Evolutionary conservation across 1,139 yeast species (phyloP), one percentile per base, ranked within the genome.

Genomic region (Scheffersomyces stambukii): DNA sequence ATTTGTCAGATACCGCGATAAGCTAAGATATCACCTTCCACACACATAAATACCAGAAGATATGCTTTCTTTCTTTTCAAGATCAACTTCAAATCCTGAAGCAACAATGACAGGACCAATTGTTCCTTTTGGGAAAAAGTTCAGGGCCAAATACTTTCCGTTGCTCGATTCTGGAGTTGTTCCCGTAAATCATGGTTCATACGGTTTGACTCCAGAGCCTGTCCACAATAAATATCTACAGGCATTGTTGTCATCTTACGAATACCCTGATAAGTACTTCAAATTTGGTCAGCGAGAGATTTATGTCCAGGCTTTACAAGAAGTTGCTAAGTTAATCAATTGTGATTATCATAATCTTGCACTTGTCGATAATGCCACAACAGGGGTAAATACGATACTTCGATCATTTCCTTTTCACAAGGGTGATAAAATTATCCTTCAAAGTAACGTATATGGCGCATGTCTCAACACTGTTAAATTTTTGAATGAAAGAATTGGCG

Each of bases 341-440:
- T 60, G 70, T 31, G 73, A 70, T 30, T 52, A 54, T 29, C 57
- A 54, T 27, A 59, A 64, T 40, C 42, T 77, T 33, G 81, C 73
- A 1, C 49, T 77, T 20, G 70, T 70, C 2, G 53, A 61, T 8
- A 81, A 80, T 45, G 83, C 86, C 4, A 77, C 86, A 4, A 55
- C 70, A 5, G 85, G 79, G 2, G 64, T 76, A 27, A 79, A 80
- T 46, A 58, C 77, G 0, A 67, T 80, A 2, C 57, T 80, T 32
- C 56, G 85, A 37, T 71, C 80, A 21, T 60, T 57, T 27, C 73
- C 74, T 2, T 74, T 77, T 45, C 31, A 53, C 6, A 54, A 61
- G 29, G 78, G 77, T n/a, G 88, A 81, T 43, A 67, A 60, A 29
- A 55, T 80, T 14, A 57, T 77, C 12, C 50, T 70, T 19, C 65